phyloP scores from a whole-genome alignment of 768 basidiomycete species.

The Cyathus striatus region DNA sequence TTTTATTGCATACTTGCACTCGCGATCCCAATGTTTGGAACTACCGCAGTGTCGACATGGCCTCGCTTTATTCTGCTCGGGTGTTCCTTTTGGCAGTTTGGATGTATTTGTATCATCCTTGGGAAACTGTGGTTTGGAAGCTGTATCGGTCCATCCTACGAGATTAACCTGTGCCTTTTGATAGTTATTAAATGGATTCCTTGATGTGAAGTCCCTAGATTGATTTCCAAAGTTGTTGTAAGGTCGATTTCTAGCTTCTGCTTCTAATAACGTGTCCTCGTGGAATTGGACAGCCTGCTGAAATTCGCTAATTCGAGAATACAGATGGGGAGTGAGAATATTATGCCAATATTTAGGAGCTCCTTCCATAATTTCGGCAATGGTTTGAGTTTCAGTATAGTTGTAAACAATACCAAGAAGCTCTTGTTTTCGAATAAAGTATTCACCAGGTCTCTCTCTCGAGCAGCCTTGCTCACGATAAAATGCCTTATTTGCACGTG shows the following conservation, averaged over 20 bases:
- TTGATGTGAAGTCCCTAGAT: not conserved
- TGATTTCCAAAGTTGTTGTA: not conserved
- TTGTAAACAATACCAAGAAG: conserved; percentile 8
- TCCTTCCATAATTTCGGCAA: conserved; percentile 27
- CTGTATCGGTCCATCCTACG: conserved; percentile 4
- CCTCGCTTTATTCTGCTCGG: too few species aligned
- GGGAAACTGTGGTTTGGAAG: conserved; percentile 11
- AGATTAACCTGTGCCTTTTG: not conserved
- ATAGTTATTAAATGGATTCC: not conserved
- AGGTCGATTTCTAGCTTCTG: conserved; percentile 4
- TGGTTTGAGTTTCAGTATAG: conserved; percentile 21
- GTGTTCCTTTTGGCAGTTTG: conserved; percentile 11
- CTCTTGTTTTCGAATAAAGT: conserved; percentile 24
- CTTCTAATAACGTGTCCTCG: conserved; percentile 11
- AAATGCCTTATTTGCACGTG: conserved; percentile 14
- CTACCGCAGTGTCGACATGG: conserved; percentile 26
- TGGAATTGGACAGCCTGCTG: conserved; percentile 15
- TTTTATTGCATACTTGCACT: conserved; percentile 20
- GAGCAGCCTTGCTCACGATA: conserved; percentile 20
- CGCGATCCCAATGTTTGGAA: conserved; percentile 25
- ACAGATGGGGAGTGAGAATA: conserved; percentile 16
- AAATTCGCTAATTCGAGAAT: conserved; percentile 11
- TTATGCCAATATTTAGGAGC: conserved; percentile 23
- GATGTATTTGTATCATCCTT: conserved; percentile 15
- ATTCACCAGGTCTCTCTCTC: conserved; percentile 26